Base-by-base conservation (phyloP, 148 eudicot species). In the Persicaria maculosa region DNA sequence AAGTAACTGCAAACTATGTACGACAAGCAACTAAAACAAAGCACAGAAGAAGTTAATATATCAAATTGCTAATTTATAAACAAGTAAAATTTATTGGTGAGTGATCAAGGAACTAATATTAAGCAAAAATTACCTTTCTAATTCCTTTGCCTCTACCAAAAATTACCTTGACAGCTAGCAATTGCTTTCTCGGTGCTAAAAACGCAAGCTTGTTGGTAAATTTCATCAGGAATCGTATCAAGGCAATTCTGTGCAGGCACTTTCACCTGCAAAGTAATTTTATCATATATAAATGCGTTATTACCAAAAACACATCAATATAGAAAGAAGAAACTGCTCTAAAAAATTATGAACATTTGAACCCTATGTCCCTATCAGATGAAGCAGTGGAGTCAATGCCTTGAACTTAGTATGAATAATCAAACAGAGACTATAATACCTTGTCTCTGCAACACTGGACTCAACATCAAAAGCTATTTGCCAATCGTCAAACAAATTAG, bases 81-180 rank as follows among this genome's bases (percentile, higher is more conserved):
- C 62, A 5, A 19, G 62, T 57, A 10, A 57, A 19, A 17, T 19
- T 7, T 19, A 19, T n/a, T 6, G 36, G 5, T 57, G 62, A 57
- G 12, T 52, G 14, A 52, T 52, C 17, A 6, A 52, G 31, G 47
- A 45, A 52, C 15, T 44, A 31, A 71, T 46, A 54, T 11, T 31
- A 75, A 71, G 16, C 48, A 22, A 44, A 48, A 84, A 74, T 53
- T 44, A 96, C 99, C 99, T 96, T 96, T 86, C 99, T 87, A 74
- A 96, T 96, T 79, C 99, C 99, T 89, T 96, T 96, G 71, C 99
- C 99, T 79, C 99, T 97, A 70, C 99, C 99, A 61, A 77, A 90
- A n/a, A n/a, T n/a, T n/a, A n/a, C n/a, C 90, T 78, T 96, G 97
- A 80, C 99, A 96, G 74, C 97, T 92, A 47, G 93, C 86, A 80